Conservation (phyloP, 2,329 filamentous ascomycete species). For the Bipolaris gigantea region DNA sequence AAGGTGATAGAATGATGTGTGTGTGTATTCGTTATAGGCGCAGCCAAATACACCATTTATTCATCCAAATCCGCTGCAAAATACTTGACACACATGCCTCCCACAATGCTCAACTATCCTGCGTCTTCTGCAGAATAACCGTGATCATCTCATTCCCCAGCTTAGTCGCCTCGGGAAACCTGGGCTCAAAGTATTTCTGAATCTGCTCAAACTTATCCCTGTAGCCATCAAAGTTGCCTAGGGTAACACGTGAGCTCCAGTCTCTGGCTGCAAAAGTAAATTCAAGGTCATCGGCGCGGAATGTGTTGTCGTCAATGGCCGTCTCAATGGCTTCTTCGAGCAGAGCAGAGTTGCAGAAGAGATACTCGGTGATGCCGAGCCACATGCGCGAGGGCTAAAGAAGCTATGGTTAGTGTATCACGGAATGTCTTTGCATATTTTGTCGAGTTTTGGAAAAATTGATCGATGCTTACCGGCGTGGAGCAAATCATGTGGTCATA, state of each 20-base stretch:
- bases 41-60: too few relatives aligned
- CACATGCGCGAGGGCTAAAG: slow-evolving; percentile 83
- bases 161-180: slow-evolving; percentile 83
- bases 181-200: slow-evolving; percentile 85
- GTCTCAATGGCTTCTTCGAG: slow-evolving; percentile 84
- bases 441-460: too few relatives aligned
- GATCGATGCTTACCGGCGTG: slow-evolving; percentile 65
- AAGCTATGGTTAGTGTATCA: not conserved
- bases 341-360: slow-evolving; percentile 80
- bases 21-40: too few relatives aligned
- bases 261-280: slow-evolving; percentile 96
- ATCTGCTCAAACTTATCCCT: slow-evolving; percentile 87
- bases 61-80: too few relatives aligned
- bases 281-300: slow-evolving; percentile 93
- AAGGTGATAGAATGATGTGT: too few relatives aligned
- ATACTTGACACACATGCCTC: too few relatives aligned
- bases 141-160: slow-evolving; percentile 97
- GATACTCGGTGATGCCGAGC: slow-evolving; percentile 94
- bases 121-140: slow-evolving; percentile 82
- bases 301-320: slow-evolving; percentile 85
- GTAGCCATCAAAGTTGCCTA: slow-evolving; percentile 93
- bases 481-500: slow-evolving; percentile 99
- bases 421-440: not conserved
- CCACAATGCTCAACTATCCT: slow-evolving; percentile 10
- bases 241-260: slow-evolving; percentile 90